Conservation (phyloP, 1,139 yeast genomes). For the Eremothecium coryli region DNA sequence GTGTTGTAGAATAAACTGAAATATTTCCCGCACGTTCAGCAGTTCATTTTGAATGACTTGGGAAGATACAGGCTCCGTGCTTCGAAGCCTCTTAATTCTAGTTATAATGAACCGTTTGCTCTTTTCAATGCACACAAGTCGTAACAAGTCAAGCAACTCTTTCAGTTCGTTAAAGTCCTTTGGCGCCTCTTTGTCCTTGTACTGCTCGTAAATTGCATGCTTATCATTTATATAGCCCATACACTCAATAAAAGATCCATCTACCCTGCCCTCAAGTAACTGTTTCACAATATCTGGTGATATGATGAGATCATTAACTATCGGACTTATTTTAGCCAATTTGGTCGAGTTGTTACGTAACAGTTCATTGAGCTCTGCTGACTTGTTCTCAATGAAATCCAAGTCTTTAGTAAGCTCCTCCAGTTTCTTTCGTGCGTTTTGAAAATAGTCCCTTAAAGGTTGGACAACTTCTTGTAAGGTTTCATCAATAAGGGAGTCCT, state of each 20-base stretch:
- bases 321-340: constrained; percentile 54
- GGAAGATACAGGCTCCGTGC: constrained; percentile 44
- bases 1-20: constrained; percentile 44
- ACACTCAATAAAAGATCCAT: constrained; percentile 50
- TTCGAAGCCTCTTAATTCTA: constrained; percentile 57
- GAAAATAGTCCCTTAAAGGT: constrained; percentile 19
- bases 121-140: constrained; percentile 49
- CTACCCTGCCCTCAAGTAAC: constrained; percentile 41
- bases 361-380: constrained; percentile 49
- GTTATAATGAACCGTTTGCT: constrained; percentile 59
- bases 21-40: constrained; percentile 51
- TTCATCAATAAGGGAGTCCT: constrained; percentile 14
- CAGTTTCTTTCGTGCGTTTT: constrained; percentile 48
- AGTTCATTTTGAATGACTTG: constrained; percentile 67
- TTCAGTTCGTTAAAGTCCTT: constrained; percentile 23
- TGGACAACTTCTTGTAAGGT: constrained; percentile 21
- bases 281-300: constrained; percentile 59
- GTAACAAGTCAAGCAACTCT: constrained; percentile 32
- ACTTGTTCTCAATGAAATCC: constrained; percentile 47
- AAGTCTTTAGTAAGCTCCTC: constrained; percentile 50
- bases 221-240: constrained; percentile 50
- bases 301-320: constrained; percentile 61
- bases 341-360: constrained; percentile 43
- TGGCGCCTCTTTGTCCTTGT: constrained; percentile 23
- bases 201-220: constrained; percentile 38